Evolutionary conservation across 805 yeast genomes (phyloP).

Genomic region (Ogataea ramenticola): DNA sequence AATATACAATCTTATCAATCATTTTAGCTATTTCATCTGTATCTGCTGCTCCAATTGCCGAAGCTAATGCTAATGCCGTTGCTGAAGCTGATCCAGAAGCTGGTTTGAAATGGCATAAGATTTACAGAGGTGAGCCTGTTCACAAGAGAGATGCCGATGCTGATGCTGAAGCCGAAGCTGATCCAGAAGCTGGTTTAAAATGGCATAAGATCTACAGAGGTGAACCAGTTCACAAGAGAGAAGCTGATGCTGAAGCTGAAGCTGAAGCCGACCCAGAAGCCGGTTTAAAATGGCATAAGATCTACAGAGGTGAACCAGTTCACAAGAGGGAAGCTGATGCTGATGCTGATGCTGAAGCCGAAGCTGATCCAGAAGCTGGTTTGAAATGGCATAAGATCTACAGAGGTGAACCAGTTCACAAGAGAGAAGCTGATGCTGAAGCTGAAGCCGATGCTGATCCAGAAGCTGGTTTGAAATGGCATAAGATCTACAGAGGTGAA

Average conservation of each 20-base stretch:
- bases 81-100: slow-evolving; percentile 13
- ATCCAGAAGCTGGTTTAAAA: slow-evolving; percentile 11
- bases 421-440: slow-evolving; percentile 25
- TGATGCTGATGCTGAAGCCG: slow-evolving; percentile 16
- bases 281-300: slow-evolving; percentile 8
- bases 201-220: slow-evolving; percentile 1
- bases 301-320: slow-evolving; percentile 10
- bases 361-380: slow-evolving; percentile 8
- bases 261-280: slow-evolving; percentile 6
- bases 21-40: neutral
- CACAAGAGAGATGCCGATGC: slow-evolving; percentile 25
- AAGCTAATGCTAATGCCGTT: slow-evolving; percentile 3
- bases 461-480: neutral
- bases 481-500: slow-evolving; percentile 9
- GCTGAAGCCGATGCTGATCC: slow-evolving; percentile 12
- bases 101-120: slow-evolving; percentile 4
- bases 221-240: slow-evolving; percentile 20
- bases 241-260: slow-evolving; percentile 20
- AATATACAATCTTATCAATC: slow-evolving; percentile 4
- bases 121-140: slow-evolving; percentile 7
- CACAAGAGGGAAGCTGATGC: slow-evolving; percentile 24
- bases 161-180: slow-evolving; percentile 10
- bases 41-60: slow-evolving; percentile 11
- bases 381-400: slow-evolving; percentile 2
- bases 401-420: slow-evolving; percentile 13